Base-by-base conservation (phyloP, 2,329 filamentous ascomycete species). In the Sclerotinia trifoliorum region DNA sequence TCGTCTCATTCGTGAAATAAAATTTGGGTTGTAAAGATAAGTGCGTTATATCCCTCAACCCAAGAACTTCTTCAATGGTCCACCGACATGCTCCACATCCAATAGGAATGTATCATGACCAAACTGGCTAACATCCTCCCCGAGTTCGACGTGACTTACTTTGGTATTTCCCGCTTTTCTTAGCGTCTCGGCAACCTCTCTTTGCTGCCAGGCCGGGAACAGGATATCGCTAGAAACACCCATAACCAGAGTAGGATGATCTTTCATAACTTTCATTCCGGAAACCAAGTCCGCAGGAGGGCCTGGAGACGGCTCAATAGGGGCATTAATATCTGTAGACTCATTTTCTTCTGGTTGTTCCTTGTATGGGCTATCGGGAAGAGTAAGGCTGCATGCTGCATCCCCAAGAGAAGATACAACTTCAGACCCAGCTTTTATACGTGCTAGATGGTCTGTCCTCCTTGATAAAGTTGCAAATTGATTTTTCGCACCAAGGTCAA, bases 201-300 rank as follows among this genome's bases (percentile, higher is more conserved):
- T 87, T 81, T 99, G 95, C 81, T 99, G 95, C 94, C 95, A 99
- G 0, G 95, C 93, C 0, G 95, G 95, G 80, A 99, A 99, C 48
- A 99, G 81, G 62, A 97, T 98, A 77, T 99, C 95, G 74, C 93
- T 97, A 0, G 93, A 92, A 5, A 98, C 95, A 46, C 95, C 95
- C 82, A 99, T 89, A 15, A 99, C 92, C 29, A 99, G 83, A 0
- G 92, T 90, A 0, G 93, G 92, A 62, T 90, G 94, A 70, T 94
- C 85, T 66, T 89, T 87, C 65, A 98, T 79, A 0, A 87, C 81
- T 5, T 86, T 81, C 26, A 99, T 81, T 0, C 95, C 95, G 0
- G 83, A 83, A 48, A 98, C 85, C 0, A 99, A 82, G 78, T 99
- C 95, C 63, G 86, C 83, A 0, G 94, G 93, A 0, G 93, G 91